Evolutionary conservation across 331 rosid species (phyloP).

Genomic region (Malus hybrid): DNA sequence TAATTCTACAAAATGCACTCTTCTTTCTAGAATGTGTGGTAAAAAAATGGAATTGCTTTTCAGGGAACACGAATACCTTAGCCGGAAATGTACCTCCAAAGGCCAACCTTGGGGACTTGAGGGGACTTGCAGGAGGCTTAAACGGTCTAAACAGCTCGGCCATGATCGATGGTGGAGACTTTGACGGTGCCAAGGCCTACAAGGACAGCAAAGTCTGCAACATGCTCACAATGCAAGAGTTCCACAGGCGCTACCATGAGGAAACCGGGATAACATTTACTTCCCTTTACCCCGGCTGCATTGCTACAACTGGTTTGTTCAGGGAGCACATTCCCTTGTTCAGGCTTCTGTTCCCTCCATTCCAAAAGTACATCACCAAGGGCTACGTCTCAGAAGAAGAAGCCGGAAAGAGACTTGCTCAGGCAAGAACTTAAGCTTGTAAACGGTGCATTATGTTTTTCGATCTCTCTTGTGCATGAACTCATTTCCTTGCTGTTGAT

Average conservation of each 20-base stretch:
- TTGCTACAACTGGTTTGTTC: constrained; percentile 93
- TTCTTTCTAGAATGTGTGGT: neutral
- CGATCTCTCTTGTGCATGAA: neutral
- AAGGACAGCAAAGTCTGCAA: constrained; percentile 99
- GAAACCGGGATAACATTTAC: constrained; percentile 87
- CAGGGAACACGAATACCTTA: constrained; percentile 90
- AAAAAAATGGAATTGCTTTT: neutral
- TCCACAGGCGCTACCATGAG: constrained; percentile 76
- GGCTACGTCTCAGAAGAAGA: constrained; percentile 94
- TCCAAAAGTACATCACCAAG: constrained; percentile 94
- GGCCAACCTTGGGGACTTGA: constrained; percentile 97
- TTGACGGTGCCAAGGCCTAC: constrained; percentile 97
- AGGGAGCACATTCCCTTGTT: constrained; percentile 96
- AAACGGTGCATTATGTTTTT: neutral
- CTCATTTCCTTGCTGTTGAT: constrained; percentile 7
- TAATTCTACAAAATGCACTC: neutral
- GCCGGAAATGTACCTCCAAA: constrained; percentile 99
- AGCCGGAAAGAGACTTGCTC: constrained; percentile 93
- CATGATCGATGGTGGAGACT: constrained; percentile 90
- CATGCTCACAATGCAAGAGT: constrained; percentile 96
- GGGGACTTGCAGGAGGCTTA: constrained; percentile 86
- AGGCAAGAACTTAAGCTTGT: constrained; percentile 40
- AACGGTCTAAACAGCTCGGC: constrained; percentile 77
- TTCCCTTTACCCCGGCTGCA: constrained; percentile 96
- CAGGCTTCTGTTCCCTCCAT: constrained; percentile 83